phyloP scores from a whole-genome alignment of 139 green algal species.

The Chlamydomonas schloesseri region DNA sequence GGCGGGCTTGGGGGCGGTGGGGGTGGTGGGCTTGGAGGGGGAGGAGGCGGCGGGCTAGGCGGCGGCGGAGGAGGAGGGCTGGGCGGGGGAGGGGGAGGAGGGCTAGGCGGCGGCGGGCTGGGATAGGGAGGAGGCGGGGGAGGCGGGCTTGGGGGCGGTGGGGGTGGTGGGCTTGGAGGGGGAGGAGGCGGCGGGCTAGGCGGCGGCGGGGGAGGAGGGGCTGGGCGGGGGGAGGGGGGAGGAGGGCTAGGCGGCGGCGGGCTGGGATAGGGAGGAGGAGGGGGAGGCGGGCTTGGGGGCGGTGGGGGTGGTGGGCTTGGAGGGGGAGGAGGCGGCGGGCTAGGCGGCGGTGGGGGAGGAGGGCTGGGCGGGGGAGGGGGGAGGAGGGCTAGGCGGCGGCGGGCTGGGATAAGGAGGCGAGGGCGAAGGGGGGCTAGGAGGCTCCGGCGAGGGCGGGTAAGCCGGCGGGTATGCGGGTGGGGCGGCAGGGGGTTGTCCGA shows the following conservation, averaged over 20 bases:
- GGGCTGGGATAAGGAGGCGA: neutral
- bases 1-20: too few relatives aligned
- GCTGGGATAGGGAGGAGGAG: neutral
- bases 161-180: neutral
- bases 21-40: too few relatives aligned
- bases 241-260: neutral
- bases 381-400: neutral
- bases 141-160: too few relatives aligned
- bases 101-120: too few relatives aligned
- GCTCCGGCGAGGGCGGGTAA: neutral
- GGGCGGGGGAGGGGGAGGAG: too few relatives aligned
- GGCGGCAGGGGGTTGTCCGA: too few relatives aligned
- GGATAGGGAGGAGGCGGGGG: too few relatives aligned
- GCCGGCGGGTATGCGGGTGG: too few relatives aligned
- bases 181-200: neutral
- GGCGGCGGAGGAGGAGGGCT: neutral
- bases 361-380: neutral
- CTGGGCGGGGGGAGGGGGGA: neutral
- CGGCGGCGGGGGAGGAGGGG: neutral
- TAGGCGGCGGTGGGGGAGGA: neutral
- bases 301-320: neutral
- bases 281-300: neutral
- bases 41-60: neutral
- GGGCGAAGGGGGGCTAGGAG: neutral
- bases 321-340: neutral